Base-by-base conservation (phyloP, 768 basidiomycete genomes). In the Russula vinacea region DNA sequence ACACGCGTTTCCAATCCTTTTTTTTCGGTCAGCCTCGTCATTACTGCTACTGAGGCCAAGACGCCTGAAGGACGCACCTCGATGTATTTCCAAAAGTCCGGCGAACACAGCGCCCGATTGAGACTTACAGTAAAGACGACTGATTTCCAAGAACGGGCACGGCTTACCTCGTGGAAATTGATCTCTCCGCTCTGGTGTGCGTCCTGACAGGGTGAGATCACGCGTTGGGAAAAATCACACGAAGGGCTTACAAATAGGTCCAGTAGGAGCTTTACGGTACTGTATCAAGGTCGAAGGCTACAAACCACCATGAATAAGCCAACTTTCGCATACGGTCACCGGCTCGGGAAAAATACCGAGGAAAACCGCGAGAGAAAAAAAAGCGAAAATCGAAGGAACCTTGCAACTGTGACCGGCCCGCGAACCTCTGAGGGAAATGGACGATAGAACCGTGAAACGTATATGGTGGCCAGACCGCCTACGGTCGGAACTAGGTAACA, bases 251-350 rank as follows among this genome's bases (percentile, higher is more conserved):
- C 89, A 73, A 94, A 93, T 66, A 92, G 82, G 37, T 79, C 78
- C 87, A 94, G 90, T 65, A 92, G 77, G 40, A 92, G 80, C 77
- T 90, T 92, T 73, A 92, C 88, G n/a, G 92, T 93, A 71, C n/a
- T n/a, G n/a, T n/a, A n/a, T 92, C 92, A 61, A 90, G 76, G 75
- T 92, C 91, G 70, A 93, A 93, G 11, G 86, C 90, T 90, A 57
- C 14, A 40, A 39, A 16, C 11, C 5, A 22, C 16, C 13, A 42
- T 49, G 10, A 60, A 22, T 22, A 24, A 45, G 44, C 44, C 9
- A 11, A 39, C 33, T 14, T 2, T 16, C 4, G 37, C 19, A 40
- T 9, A 6, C 26, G n/a, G n/a, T n/a, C n/a, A n/a, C n/a, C n/a
- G n/a, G n/a, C n/a, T n/a, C n/a, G n/a, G n/a, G n/a, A n/a, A n/a